Percentiles rank a stretch among this genome's conserved stretches.
phyloP scores from a whole-genome alignment of 352 stramenopile species.

The Pythium diclinum region DNA sequence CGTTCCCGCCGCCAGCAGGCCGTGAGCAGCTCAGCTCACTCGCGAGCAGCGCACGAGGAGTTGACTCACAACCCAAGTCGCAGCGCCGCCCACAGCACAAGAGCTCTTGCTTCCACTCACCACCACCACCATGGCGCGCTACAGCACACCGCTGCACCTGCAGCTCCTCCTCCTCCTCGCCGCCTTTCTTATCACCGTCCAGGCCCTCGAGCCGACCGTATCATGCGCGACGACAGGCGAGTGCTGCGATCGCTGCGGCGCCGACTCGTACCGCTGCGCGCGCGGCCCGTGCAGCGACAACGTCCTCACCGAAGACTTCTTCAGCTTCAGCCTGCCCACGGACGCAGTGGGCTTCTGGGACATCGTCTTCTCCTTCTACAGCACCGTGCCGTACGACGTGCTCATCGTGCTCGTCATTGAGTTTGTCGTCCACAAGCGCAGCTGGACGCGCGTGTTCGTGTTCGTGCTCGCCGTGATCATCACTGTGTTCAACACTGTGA shows the following conservation, averaged over 20 bases:
- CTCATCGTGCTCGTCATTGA: slow-evolving; percentile 38
- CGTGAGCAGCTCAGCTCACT: too few relatives aligned
- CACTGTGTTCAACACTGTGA: slow-evolving; percentile 37
- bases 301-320: slow-evolving; percentile 40
- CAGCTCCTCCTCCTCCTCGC: slow-evolving; percentile 3
- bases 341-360: slow-evolving; percentile 45
- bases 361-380: slow-evolving; percentile 47
- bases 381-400: slow-evolving; percentile 56
- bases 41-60: not conserved
- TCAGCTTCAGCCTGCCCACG: slow-evolving; percentile 46
- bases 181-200: not conserved
- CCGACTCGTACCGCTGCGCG: slow-evolving; percentile 43
- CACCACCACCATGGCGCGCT: not conserved
- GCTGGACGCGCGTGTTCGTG: slow-evolving; percentile 44
- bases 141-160: not conserved
- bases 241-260: slow-evolving; percentile 48
- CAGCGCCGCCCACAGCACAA: not conserved
- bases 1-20: too few relatives aligned
- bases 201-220: not conserved
- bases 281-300: slow-evolving; percentile 51
- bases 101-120: too few relatives aligned
- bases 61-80: not conserved
- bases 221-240: slow-evolving; percentile 11
- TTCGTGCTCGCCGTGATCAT: slow-evolving; percentile 53
- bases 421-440: slow-evolving; percentile 39